phyloP scores from a whole-genome alignment of 176 grass and related monocot species.

The Oryza coarctata region DNA sequence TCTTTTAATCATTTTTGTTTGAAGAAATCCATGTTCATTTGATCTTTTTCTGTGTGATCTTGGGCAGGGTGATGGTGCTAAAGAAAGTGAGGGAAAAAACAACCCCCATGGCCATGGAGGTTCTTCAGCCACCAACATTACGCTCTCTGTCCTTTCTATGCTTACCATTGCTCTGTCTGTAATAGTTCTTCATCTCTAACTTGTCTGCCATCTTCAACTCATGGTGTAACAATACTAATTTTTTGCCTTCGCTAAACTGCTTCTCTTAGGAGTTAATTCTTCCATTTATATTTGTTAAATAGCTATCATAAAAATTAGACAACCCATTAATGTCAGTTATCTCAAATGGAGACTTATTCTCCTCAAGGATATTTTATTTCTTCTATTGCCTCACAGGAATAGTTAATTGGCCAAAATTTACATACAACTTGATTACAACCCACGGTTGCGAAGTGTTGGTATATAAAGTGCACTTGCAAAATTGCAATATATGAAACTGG shows the following conservation, averaged over 20 bases:
- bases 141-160: neutral
- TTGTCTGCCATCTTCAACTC: neutral
- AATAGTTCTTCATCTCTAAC: slow-evolving; percentile 2
- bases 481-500: no score
- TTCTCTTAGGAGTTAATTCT: no score
- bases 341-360: no score
- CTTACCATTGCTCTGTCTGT: neutral
- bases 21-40: neutral
- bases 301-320: no score
- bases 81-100: neutral
- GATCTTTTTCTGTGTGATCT: neutral
- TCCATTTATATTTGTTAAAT: no score
- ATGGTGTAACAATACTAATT: neutral
- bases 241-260: neutral
- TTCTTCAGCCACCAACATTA: neutral
- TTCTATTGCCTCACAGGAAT: neutral
- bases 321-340: no score
- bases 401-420: neutral
- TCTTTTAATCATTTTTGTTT: neutral
- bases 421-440: no score
- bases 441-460: no score
- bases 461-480: no score
- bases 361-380: neutral
- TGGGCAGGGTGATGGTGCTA: neutral
- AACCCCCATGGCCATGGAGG: neutral